Conservation (phyloP, 106 monocot genomes). For the Iris macrosiphon region DNA sequence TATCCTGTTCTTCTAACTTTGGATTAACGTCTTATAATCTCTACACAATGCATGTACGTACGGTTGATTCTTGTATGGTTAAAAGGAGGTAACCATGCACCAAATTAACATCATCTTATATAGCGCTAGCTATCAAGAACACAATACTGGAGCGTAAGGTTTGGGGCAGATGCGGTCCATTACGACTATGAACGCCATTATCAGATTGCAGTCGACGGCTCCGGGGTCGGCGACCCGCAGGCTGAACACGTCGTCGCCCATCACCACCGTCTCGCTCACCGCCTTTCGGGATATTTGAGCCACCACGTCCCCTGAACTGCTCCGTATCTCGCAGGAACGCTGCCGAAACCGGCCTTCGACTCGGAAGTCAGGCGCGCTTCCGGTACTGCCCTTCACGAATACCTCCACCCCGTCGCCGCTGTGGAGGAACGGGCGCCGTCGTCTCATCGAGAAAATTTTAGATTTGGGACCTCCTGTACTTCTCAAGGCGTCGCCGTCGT, state of each 20-base stretch:
- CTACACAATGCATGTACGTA: no score
- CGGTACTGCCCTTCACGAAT: constrained; percentile 16
- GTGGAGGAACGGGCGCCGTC: constrained; percentile 34
- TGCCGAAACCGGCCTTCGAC: constrained; percentile 58
- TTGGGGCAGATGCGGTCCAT: constrained; percentile 73
- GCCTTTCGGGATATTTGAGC: constrained; percentile 59
- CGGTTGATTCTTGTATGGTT: no score
- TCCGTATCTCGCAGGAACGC: constrained; percentile 48
- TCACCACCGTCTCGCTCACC: constrained; percentile 24
- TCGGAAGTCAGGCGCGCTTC: constrained; percentile 18
- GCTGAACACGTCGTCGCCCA: constrained; percentile 73
- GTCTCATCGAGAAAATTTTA: constrained; percentile 59
- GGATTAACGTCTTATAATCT: no score
- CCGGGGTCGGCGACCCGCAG: constrained; percentile 41
- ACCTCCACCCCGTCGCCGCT: constrained; percentile 39
- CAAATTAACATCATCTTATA: no score
- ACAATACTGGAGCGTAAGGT: constrained; percentile 5
- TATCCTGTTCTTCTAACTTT: no score
- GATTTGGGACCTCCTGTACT: constrained; percentile 7
- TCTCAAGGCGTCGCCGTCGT: constrained; percentile 18
- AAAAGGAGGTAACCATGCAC: no score
- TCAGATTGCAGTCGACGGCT: constrained; percentile 41
- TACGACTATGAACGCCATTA: constrained; percentile 76
- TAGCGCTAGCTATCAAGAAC: no score
- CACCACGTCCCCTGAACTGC: constrained; percentile 30